A percentile compares a stretch with the other conserved stretches of the same genome.
These are phyloP conservation scores for Tuber umbilicatum DNA, from an alignment of 495 filamentous ascomycete species.

Conservation along the genomic window DNA sequence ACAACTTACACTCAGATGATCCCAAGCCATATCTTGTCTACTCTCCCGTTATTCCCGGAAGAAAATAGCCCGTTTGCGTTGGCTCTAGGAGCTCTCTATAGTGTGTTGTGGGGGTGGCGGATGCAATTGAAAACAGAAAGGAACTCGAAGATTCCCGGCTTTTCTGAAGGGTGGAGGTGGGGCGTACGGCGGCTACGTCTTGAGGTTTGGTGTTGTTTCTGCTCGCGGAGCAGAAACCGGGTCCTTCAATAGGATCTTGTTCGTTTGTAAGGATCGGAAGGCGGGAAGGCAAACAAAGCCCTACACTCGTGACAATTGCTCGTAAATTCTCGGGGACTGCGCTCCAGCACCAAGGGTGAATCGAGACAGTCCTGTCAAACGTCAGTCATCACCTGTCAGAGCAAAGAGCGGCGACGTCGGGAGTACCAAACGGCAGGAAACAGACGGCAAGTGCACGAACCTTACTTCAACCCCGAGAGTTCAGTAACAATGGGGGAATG, in stretches of 20 bases:
- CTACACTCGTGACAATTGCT: background rate
- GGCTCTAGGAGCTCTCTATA: constrained; percentile 12
- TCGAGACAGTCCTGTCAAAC: constrained; percentile 19
- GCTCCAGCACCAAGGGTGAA: background rate
- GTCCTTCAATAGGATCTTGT: constrained; percentile 6
- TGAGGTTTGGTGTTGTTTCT: constrained; percentile 5
- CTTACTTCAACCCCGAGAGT: background rate
- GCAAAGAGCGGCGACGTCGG: background rate
- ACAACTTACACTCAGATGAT: constrained; percentile 32
- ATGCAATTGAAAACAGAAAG: constrained; percentile 12
- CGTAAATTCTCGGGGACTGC: background rate
- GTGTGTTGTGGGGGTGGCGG: constrained; percentile 1
- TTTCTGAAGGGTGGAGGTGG: background rate
- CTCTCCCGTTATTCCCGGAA: constrained; percentile 8
- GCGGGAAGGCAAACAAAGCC: constrained; percentile 10
- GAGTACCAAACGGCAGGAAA: background rate
- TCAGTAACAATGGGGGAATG: constrained; percentile 11
- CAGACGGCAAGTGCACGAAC: background rate
- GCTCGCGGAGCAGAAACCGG: constrained; percentile 6
- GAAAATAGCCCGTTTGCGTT: constrained; percentile 1
- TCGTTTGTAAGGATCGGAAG: background rate
- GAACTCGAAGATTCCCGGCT: constrained; percentile 1
- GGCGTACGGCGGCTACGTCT: background rate
- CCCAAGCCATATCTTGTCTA: constrained; percentile 24
- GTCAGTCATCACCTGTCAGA: constrained; percentile 18